Percentiles rank a stretch among this genome's conserved stretches.
These are phyloP conservation scores for Pseudogymnoascus sp. DNA, from an alignment of 2,329 filamentous ascomycete genomes.

Conservation along the genomic window DNA sequence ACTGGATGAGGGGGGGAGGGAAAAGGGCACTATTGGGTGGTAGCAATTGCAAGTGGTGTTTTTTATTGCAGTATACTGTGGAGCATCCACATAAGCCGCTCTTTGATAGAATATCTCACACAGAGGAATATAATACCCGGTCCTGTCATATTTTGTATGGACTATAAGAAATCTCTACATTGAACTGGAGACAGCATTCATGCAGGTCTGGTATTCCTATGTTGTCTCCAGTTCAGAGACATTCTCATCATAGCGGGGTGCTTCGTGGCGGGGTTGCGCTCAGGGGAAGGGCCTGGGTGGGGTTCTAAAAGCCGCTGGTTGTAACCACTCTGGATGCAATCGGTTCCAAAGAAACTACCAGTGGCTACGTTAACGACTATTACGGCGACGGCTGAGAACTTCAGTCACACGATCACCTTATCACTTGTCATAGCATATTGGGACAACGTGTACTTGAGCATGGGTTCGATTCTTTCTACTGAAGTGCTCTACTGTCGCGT, in stretches of 20 bases:
- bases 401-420: not conserved
- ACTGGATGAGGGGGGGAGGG: conserved; percentile 25
- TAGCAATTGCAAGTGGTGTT: conserved; percentile 13
- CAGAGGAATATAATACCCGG: not conserved
- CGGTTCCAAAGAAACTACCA: not conserved
- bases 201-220: no score
- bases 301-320: no score
- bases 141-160: not conserved
- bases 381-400: not conserved
- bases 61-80: not conserved
- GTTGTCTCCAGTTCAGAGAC: not conserved
- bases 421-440: not conserved
- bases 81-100: not conserved
- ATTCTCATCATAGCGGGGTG: not conserved
- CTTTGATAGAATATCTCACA: not conserved
- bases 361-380: not conserved
- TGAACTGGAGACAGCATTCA: no score
- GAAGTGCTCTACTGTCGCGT: conserved; percentile 31
- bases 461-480: conserved; percentile 20
- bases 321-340: not conserved
- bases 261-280: not conserved
- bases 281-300: no score
- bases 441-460: not conserved
- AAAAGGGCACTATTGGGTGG: conserved; percentile 25
- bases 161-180: not conserved